These are phyloP conservation scores for Paspalum vaginatum DNA, from an alignment of 176 grass and related monocot species.

Conservation along the genomic window DNA sequence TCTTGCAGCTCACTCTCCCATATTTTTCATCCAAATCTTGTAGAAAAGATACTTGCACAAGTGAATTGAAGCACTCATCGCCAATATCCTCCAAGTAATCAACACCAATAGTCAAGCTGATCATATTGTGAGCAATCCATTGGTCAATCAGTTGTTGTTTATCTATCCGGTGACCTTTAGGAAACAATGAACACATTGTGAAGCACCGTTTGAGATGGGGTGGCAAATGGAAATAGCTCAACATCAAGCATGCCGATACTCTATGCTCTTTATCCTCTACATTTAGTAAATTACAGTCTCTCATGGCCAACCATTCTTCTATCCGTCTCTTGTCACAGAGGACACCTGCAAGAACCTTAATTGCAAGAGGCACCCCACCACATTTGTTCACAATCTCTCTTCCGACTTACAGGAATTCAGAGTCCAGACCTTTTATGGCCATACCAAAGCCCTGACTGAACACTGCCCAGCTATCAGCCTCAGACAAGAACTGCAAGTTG, in stretches of 20 bases:
- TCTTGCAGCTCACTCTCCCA: neutral
- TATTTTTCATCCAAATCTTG: neutral
- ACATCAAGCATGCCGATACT: slow-evolving; percentile 12
- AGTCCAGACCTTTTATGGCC: too few relatives aligned
- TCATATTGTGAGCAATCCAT: slow-evolving; percentile 42
- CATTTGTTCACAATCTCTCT: too few relatives aligned
- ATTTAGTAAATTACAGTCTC: slow-evolving; percentile 30
- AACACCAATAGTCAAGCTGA: neutral
- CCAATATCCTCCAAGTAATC: neutral
- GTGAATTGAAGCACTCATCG: slow-evolving; percentile 7
- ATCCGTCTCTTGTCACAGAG: too few relatives aligned
- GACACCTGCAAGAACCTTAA: too few relatives aligned
- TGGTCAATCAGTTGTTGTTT: slow-evolving; percentile 34
- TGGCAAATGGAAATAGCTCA: slow-evolving; percentile 40
- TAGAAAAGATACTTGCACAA: slow-evolving; percentile 36
- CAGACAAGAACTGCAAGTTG: too few relatives aligned
- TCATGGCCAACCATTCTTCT: neutral
- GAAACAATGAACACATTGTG: slow-evolving; percentile 22
- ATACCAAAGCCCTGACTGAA: too few relatives aligned
- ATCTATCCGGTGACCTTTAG: neutral
- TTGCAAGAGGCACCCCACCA: too few relatives aligned
- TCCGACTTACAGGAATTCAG: too few relatives aligned
- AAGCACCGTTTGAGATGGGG: neutral
- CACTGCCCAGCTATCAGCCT: too few relatives aligned
- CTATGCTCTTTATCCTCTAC: neutral